Percentiles rank a stretch among this genome's conserved stretches.
Evolutionary conservation across 2,329 filamentous ascomycete genomes (phyloP).

Genomic region (Drechslera avenae): DNA sequence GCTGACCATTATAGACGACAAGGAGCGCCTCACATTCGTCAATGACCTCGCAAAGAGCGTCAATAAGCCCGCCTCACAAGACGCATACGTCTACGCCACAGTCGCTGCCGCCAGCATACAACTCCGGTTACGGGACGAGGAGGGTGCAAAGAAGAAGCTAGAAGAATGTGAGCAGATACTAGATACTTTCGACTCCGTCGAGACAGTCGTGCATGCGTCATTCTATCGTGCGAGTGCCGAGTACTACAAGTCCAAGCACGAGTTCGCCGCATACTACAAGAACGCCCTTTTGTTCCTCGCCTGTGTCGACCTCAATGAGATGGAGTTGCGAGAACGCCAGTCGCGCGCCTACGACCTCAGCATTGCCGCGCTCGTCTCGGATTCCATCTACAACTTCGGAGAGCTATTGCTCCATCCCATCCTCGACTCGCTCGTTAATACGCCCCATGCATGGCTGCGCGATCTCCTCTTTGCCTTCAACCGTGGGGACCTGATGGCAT

Average conservation of each 20-base stretch:
- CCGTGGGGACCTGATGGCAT: slow-evolving; percentile 86
- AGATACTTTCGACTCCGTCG: slow-evolving; percentile 91
- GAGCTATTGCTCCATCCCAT: slow-evolving; percentile 98
- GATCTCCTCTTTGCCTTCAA: slow-evolving; percentile 98
- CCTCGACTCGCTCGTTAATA: slow-evolving; percentile 78
- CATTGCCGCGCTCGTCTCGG: slow-evolving; percentile 88
- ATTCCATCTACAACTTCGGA: slow-evolving; percentile 98
- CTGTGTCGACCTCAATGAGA: slow-evolving; percentile 81
- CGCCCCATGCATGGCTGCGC: slow-evolving; percentile 83
- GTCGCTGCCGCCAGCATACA: slow-evolving; percentile 89
- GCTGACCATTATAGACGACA: slow-evolving; percentile 67
- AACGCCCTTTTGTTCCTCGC: slow-evolving; percentile 97
- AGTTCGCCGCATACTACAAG: slow-evolving; percentile 96
- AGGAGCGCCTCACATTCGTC: slow-evolving; percentile 85
- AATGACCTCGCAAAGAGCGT: slow-evolving; percentile 83
- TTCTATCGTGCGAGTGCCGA: slow-evolving; percentile 96
- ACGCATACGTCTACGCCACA: slow-evolving; percentile 92
- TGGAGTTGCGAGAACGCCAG: slow-evolving; percentile 76
- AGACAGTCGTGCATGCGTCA: slow-evolving; percentile 91
- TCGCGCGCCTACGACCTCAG: slow-evolving; percentile 89
- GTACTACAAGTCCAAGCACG: slow-evolving; percentile 90
- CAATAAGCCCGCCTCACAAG: slow-evolving; percentile 89
- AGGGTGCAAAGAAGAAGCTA: slow-evolving; percentile 84
- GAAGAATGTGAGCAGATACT: slow-evolving; percentile 86
- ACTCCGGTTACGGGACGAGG: slow-evolving; percentile 76